phyloP scores from a whole-genome alignment of 495 filamentous ascomycete genomes.

The Talaromyces ruber region DNA sequence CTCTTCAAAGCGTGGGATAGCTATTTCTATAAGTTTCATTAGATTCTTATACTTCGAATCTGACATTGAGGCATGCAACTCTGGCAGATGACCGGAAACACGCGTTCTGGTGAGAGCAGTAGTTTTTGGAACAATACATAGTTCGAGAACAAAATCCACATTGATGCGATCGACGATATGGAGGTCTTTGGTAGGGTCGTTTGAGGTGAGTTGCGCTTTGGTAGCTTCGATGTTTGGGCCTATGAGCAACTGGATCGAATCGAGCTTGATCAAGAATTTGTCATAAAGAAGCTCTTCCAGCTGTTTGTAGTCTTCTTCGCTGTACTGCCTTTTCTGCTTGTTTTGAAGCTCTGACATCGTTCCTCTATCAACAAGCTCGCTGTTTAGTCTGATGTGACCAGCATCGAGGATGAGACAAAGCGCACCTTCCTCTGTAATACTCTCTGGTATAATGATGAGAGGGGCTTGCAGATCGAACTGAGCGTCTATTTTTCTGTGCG shows the following conservation, averaged over 20 bases:
- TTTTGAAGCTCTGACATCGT: slow-evolving; percentile 82
- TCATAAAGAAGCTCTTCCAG: slow-evolving; percentile 93
- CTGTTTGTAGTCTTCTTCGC: slow-evolving; percentile 75
- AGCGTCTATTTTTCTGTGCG: slow-evolving; percentile 96
- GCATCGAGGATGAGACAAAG: slow-evolving; percentile 92
- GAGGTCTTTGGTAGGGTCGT: slow-evolving; percentile 61
- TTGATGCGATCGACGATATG: slow-evolving; percentile 96
- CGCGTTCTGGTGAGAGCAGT: slow-evolving; percentile 88
- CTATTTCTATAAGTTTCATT: slow-evolving; percentile 94
- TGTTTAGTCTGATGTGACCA: slow-evolving; percentile 88
- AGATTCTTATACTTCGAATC: slow-evolving; percentile 93
- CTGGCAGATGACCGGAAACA: slow-evolving; percentile 83
- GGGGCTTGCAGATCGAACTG: slow-evolving; percentile 94
- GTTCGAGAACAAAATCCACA: slow-evolving; percentile 85
- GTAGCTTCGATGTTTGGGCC: slow-evolving; percentile 90
- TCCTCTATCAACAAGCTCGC: slow-evolving; percentile 83
- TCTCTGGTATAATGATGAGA: slow-evolving; percentile 91
- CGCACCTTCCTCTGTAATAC: slow-evolving; percentile 67
- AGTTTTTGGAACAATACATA: slow-evolving; percentile 88
- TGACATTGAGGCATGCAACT: slow-evolving; percentile 83
- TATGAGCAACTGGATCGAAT: slow-evolving; percentile 90
- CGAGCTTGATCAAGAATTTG: slow-evolving; percentile 82
- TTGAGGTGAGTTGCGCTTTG: slow-evolving; percentile 67
- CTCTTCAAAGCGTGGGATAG: slow-evolving; percentile 74
- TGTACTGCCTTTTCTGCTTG: slow-evolving; percentile 83